These are phyloP conservation scores for Naganishia sp. DNA, from an alignment of 1,284 basidiomycete species.

Conservation along the genomic window DNA sequence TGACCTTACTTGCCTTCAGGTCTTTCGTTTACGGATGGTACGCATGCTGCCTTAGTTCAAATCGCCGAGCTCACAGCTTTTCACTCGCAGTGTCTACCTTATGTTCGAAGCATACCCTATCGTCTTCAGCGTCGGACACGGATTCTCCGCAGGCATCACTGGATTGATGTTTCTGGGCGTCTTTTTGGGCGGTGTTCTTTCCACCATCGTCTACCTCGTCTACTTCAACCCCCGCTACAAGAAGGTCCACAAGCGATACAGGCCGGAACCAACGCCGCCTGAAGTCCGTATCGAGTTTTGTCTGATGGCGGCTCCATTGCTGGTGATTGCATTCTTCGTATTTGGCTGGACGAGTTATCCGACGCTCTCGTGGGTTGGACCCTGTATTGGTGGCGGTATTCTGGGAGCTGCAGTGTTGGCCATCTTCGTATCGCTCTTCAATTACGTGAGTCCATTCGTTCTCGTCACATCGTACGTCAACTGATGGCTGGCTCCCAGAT, in stretches of 20 bases:
- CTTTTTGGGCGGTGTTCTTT: constrained; percentile 51
- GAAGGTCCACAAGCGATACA: constrained; percentile 32
- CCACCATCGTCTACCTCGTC: constrained; percentile 40
- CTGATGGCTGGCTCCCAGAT: constrained; percentile 43
- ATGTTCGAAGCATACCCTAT: constrained; percentile 55
- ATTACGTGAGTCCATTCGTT: constrained; percentile 29
- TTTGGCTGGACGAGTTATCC: constrained; percentile 43
- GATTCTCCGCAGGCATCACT: constrained; percentile 56
- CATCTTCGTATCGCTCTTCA: constrained; percentile 60
- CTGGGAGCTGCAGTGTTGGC: constrained; percentile 56
- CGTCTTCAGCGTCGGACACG: constrained; percentile 56
- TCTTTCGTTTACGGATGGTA: constrained; percentile 24
- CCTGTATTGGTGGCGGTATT: constrained; percentile 55
- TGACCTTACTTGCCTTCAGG: neutral
- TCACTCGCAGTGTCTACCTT: constrained; percentile 32
- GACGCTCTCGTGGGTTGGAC: constrained; percentile 54
- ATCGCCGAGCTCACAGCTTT: neutral
- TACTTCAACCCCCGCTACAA: constrained; percentile 42
- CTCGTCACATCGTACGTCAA: no score
- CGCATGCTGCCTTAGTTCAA: neutral
- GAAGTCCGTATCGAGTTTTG: constrained; percentile 47
- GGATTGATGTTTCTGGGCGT: constrained; percentile 58
- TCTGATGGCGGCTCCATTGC: constrained; percentile 42
- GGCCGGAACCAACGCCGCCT: constrained; percentile 40
- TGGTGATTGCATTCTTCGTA: constrained; percentile 54